Base-by-base conservation (phyloP, 2,329 filamentous ascomycete genomes). In the Cladophialophora psammophila region DNA sequence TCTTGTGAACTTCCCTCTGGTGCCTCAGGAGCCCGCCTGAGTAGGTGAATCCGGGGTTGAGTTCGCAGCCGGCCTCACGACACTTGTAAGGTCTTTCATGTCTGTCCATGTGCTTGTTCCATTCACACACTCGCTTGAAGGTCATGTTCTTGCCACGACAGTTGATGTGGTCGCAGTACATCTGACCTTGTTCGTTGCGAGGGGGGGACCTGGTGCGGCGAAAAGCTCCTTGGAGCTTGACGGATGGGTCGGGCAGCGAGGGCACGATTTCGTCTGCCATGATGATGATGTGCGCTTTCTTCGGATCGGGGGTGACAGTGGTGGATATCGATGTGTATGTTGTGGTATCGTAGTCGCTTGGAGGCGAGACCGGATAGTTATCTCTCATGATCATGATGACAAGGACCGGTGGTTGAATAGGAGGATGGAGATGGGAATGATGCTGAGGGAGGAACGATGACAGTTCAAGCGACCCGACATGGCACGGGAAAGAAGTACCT, bases 61-160 rank as follows among this genome's bases (percentile, higher is more conserved):
- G 97, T 75, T 94, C 92, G 79, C 94, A 97, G 42, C 91, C 91
- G n/a, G 87, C 85, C 52, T 90, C 89, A 26, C 83, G 85, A 78
- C 94, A 98, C 74, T 93, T 91, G 77, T 97, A 98, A 1, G 94
- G 94, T 12, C 94, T 87, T 73, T 97, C 93, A 77, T 98, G 94
- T 78, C 97, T 97, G 81, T 98, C 94, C 94, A 97, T 97, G 78
- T 98, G 94, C 81, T 98, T 97, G 77, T 91, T 96, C 92, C 92
- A 97, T 81, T 97, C 94, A 81, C 94, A 97, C 72, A 92, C 94
- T 70, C 93, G 87, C 63, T 87, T 85, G 76, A 97, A 98, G 12
- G 85, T 86, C 53, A 84, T 86, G 5, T 84, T 74, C 5, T 89
- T 84, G 60, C 90, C 87, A 12, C 82, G 84, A 74, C 94, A 97